phyloP scores from a whole-genome alignment of 2,329 filamentous ascomycete genomes.

The Alternaria alternata region DNA sequence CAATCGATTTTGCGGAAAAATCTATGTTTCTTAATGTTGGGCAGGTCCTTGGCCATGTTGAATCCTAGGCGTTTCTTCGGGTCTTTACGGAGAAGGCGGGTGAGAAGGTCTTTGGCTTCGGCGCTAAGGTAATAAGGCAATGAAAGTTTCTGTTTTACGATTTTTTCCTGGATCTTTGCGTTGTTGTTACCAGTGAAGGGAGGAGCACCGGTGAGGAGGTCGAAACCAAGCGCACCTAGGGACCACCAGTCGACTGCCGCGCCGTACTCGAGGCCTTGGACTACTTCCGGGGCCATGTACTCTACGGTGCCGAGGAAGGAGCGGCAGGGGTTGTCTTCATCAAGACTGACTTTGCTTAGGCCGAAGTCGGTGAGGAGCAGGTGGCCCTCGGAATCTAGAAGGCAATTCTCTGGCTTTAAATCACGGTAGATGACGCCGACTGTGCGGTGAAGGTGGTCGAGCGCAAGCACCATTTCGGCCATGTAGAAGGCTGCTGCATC shows the following conservation, averaged over 20 bases:
- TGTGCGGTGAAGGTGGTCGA: slow-evolving; percentile 90
- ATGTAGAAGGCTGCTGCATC: slow-evolving; percentile 94
- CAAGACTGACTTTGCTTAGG: slow-evolving; percentile 89
- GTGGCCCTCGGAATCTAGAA: slow-evolving; percentile 90
- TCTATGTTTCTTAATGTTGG: slow-evolving; percentile 85
- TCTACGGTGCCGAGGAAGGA: slow-evolving; percentile 94
- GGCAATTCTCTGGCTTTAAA: slow-evolving; percentile 96
- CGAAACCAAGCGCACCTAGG: slow-evolving; percentile 88
- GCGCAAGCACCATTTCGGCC: slow-evolving; percentile 94
- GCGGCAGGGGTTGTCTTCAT: slow-evolving; percentile 76
- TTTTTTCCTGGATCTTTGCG: slow-evolving; percentile 94
- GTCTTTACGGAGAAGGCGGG: slow-evolving; percentile 88
- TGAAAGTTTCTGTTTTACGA: slow-evolving; percentile 87
- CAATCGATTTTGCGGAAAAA: slow-evolving; percentile 99
- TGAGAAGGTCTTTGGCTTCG: slow-evolving; percentile 94
- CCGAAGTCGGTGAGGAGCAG: slow-evolving; percentile 96
- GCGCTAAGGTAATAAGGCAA: slow-evolving; percentile 90
- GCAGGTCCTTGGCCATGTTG: slow-evolving; percentile 87
- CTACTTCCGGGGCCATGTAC: slow-evolving; percentile 98
- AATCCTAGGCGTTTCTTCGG: slow-evolving; percentile 87
- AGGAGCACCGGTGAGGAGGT: slow-evolving; percentile 89
- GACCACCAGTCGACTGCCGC: slow-evolving; percentile 99
- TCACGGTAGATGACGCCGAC: slow-evolving; percentile 96
- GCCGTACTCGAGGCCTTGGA: slow-evolving; percentile 87
- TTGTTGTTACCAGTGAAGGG: slow-evolving; percentile 92